Conservation (phyloP, 176 grass and related monocot species). For the Oryza coarctata region DNA sequence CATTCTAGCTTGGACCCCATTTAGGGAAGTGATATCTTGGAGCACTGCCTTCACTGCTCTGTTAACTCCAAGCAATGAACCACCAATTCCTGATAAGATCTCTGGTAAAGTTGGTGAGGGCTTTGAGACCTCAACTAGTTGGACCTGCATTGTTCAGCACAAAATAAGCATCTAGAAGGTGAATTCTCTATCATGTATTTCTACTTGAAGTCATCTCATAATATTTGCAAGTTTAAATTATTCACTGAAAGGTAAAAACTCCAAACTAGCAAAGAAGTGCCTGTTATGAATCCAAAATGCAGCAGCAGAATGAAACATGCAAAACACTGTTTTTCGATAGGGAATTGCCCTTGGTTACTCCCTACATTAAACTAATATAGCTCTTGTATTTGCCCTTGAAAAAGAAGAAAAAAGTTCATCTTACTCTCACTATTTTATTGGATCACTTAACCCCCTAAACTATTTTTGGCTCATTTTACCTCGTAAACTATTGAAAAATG, state of each 20-base stretch:
- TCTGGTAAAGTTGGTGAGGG: slow-evolving; percentile 60
- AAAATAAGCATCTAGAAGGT: slow-evolving; percentile 40
- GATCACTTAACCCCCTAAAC: too few relatives aligned
- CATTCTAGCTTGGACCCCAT: slow-evolving; percentile 85
- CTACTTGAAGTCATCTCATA: neutral
- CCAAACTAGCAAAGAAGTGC: slow-evolving; percentile 8
- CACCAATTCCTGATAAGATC: slow-evolving; percentile 53
- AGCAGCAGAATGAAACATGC: slow-evolving; percentile 6
- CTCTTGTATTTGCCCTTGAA: too few relatives aligned
- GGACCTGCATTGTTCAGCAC: slow-evolving; percentile 56
- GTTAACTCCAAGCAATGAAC: slow-evolving; percentile 72
- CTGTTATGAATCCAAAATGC: slow-evolving; percentile 4
- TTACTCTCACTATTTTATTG: too few relatives aligned
- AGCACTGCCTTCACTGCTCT: slow-evolving; percentile 60
- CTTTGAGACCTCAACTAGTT: slow-evolving; percentile 81
- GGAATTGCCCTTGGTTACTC: neutral
- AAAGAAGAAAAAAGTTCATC: too few relatives aligned
- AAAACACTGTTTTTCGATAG: neutral
- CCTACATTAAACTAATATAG: too few relatives aligned
- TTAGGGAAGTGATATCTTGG: slow-evolving; percentile 49
- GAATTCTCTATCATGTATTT: slow-evolving; percentile 20
- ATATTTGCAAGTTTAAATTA: slow-evolving; percentile 26
- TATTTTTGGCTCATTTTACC: too few relatives aligned
- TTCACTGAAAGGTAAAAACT: slow-evolving; percentile 1
- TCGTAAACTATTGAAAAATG: too few relatives aligned